Evolutionary conservation across 768 basidiomycete genomes (phyloP).

Genomic region (Trametes villosa): DNA sequence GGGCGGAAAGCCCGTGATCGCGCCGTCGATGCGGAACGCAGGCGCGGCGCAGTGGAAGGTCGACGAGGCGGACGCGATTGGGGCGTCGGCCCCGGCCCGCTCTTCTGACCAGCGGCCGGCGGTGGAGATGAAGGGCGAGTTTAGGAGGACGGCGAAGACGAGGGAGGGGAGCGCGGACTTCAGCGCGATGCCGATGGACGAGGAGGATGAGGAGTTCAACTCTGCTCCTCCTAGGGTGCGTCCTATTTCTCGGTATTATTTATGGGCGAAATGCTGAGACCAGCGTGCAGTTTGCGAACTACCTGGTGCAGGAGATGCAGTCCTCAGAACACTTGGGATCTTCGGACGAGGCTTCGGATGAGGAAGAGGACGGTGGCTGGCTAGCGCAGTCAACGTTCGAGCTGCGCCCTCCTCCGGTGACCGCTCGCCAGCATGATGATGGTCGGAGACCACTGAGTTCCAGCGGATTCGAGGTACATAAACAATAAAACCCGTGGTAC

Average conservation of each 20-base stretch:
- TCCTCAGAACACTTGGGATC: conserved; percentile 61
- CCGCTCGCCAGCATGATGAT: conserved; percentile 29
- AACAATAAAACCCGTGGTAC: neutral
- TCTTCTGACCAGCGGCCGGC: conserved; percentile 23
- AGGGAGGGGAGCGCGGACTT: conserved; percentile 68
- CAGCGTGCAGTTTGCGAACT: conserved; percentile 69
- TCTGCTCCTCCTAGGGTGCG: conserved; percentile 50
- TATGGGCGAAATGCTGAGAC: neutral
- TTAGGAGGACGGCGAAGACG: conserved; percentile 53
- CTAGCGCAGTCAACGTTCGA: conserved; percentile 77
- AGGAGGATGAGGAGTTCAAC: conserved; percentile 48
- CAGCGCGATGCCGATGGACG: conserved; percentile 52
- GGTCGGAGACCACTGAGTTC: conserved; percentile 39
- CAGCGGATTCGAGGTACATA: conserved; percentile 35
- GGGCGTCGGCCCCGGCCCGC: conserved; percentile 24
- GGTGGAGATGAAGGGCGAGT: conserved; percentile 55
- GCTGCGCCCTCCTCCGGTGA: conserved; percentile 31
- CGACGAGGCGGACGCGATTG: conserved; percentile 53
- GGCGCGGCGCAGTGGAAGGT: conserved; percentile 72
- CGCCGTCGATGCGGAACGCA: conserved; percentile 56
- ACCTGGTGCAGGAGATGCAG: conserved; percentile 76
- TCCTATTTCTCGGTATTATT: conserved; percentile 1
- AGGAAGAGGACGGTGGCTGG: conserved; percentile 81
- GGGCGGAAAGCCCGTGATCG: conserved; percentile 77
- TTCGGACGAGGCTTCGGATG: conserved; percentile 56